These are phyloP conservation scores for Rhinocladiella similis DNA, from an alignment of 2,329 filamentous ascomycete genomes.

Conservation along the genomic window DNA sequence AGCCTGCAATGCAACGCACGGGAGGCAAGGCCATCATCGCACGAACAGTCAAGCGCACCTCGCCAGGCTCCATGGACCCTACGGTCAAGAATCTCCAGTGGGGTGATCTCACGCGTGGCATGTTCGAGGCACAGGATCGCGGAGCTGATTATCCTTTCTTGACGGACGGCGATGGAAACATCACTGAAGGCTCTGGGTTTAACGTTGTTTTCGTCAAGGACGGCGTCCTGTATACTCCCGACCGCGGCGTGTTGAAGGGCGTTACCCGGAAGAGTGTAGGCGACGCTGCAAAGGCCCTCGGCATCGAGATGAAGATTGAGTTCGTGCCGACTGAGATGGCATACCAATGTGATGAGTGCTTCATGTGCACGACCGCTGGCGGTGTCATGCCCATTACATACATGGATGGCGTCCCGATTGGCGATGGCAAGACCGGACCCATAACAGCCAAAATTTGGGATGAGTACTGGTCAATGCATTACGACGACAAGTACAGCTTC, in stretches of 20 bases:
- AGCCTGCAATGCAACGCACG: conserved; percentile 42
- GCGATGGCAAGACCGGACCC: conserved; percentile 45
- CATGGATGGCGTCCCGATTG: conserved; percentile 46
- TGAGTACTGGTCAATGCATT: conserved; percentile 53
- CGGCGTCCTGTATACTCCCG: conserved; percentile 47
- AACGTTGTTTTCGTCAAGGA: conserved; percentile 52
- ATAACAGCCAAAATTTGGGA: conserved; percentile 54
- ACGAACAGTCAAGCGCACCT: conserved; percentile 46
- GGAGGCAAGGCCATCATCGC: conserved; percentile 49
- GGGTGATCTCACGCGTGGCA: conserved; percentile 49
- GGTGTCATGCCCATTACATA: conserved; percentile 55
- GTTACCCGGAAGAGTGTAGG: conserved; percentile 52
- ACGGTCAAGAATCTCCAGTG: conserved; percentile 56
- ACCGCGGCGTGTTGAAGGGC: conserved; percentile 50
- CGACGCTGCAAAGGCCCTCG: conserved; percentile 40
- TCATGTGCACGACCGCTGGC: conserved; percentile 56
- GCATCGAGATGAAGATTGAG: conserved; percentile 41
- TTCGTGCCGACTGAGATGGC: conserved; percentile 44
- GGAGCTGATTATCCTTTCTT: conserved; percentile 51
- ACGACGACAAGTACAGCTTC: conserved; percentile 40
- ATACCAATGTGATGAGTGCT: conserved; percentile 50
- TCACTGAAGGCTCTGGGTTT: conserved; percentile 54
- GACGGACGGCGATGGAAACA: conserved; percentile 51
- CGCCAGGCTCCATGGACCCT: conserved; percentile 51
- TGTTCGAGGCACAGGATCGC: conserved; percentile 51